Base-by-base conservation (phyloP, 495 filamentous ascomycete genomes). In the Xylaria telfairii region DNA sequence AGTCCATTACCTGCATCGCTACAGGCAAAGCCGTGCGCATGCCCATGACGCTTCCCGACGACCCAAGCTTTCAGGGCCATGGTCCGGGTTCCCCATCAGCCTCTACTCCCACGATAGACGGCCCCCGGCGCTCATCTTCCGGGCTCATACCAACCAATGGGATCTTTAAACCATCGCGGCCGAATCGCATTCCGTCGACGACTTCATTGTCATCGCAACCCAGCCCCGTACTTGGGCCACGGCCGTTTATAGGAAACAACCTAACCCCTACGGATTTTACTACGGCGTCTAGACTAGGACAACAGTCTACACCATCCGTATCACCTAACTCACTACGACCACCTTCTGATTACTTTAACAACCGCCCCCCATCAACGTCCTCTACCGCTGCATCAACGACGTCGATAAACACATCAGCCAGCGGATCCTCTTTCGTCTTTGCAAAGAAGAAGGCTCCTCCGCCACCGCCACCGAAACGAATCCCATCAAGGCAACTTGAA, bases 1-100 rank as follows among this genome's bases (percentile, higher is more conserved):
- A 98, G 81, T 86, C 82, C n/a, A 86, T 97, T 69, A 82, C 79
- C 65, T 87, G 85, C 71, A 86, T 98, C 54, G 86, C 89, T 34
- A 85, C 87, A 30, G 94, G 95, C 37, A 97, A 95, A 80, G 88
- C 90, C 5, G 83, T 92, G n/a, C 89, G 89, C 44, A 81, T 85
- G 71, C 83, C 90, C 3, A 89, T 91, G 86, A 83, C 77, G 68
- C 67, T 79, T 39, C 67, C 71, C 42, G 77, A 79, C n/a, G 77
- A 79, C 24, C 70, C 70, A 61, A 72, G 65, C 32, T 66, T 70
- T 17, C 65, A 66, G 17, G 51, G 70, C 46, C 73, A 68, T 19
- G 74, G 72, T 68, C 69, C 76, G 12, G 49, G 37, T 26, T 54
- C 54, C 47, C 72, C 71, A 4, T 75, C 73, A 21, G 37, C 46